These are phyloP conservation scores for Croton laevigatus DNA, from an alignment of 441 rosid genomes.

Conservation along the genomic window DNA sequence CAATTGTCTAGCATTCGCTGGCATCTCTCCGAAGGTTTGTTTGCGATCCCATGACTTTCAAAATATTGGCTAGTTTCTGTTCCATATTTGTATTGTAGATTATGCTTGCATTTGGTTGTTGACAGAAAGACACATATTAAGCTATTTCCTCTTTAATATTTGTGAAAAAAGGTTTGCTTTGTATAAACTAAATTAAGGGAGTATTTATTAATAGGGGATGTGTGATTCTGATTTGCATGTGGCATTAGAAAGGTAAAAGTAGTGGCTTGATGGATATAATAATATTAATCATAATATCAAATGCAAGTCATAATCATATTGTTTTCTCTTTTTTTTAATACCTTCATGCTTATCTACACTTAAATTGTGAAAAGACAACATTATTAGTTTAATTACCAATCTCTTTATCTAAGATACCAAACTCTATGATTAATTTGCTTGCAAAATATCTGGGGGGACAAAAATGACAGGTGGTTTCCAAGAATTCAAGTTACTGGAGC, in stretches of 20 bases:
- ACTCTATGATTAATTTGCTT: slow-evolving; percentile 4
- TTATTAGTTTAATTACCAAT: not conserved
- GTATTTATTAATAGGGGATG: not conserved
- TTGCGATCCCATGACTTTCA: not conserved
- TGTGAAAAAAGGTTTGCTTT: no score
- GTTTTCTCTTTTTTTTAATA: not conserved
- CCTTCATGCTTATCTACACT: slow-evolving; percentile 3
- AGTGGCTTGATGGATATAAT: not conserved
- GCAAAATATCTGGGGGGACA: not conserved
- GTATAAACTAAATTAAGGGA: not conserved
- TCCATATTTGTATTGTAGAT: not conserved
- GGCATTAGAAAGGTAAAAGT: not conserved
- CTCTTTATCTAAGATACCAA: not conserved
- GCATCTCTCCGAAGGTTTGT: slow-evolving; percentile 81
- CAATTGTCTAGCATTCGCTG: slow-evolving; percentile 78
- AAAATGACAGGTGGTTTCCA: slow-evolving; percentile 66
- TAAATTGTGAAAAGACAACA: not conserved
- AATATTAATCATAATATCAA: not conserved
- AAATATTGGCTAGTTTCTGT: not conserved
- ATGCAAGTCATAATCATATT: slow-evolving; percentile 5
- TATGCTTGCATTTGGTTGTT: not conserved
- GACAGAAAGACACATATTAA: not conserved
- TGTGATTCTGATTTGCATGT: not conserved
- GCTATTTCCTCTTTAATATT: no score
- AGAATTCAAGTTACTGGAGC: slow-evolving; percentile 76